phyloP scores from a whole-genome alignment of 2,329 filamentous ascomycete species.

The Metarhizium album region DNA sequence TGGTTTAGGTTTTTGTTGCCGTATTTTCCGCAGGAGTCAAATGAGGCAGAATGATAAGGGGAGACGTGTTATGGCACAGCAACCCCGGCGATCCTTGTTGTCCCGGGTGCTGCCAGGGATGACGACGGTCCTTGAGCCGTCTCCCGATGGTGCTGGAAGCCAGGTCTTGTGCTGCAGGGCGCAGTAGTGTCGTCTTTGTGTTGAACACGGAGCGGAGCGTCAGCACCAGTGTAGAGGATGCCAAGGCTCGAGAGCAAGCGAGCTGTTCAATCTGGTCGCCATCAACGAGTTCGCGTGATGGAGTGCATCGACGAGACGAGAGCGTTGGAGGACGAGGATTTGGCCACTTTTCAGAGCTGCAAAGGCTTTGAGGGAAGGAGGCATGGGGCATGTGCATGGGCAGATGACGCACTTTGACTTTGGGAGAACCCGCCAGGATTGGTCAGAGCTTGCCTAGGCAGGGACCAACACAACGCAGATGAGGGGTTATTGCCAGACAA shows the following conservation, averaged over 20 bases:
- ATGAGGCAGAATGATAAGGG: neutral
- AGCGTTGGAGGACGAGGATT: neutral
- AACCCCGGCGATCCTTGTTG: neutral
- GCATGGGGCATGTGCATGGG: neutral
- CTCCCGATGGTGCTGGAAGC: slow-evolving; percentile 2
- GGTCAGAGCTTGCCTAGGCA: neutral
- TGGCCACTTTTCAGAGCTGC: neutral
- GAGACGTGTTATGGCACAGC: neutral
- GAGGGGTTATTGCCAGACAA: neutral
- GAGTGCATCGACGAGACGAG: neutral
- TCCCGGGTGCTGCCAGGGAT: slow-evolving; percentile 1
- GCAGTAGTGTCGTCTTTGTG: neutral
- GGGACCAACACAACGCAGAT: neutral
- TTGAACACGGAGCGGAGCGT: slow-evolving; percentile 2
- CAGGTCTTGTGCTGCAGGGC: neutral
- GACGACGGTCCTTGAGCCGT: slow-evolving; percentile 3
- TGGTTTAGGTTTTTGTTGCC: neutral
- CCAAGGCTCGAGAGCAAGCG: slow-evolving; percentile 1
- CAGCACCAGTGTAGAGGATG: neutral
- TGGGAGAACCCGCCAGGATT: neutral
- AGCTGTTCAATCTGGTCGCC: neutral
- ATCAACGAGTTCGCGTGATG: neutral
- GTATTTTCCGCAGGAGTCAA: neutral
- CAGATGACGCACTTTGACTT: neutral
- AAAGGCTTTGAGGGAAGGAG: neutral